Evolutionary conservation across 2,329 filamentous ascomycete genomes (phyloP), one percentile per base, ranked within the genome.

Genomic region (Magnaporthiopsis incrustans): DNA sequence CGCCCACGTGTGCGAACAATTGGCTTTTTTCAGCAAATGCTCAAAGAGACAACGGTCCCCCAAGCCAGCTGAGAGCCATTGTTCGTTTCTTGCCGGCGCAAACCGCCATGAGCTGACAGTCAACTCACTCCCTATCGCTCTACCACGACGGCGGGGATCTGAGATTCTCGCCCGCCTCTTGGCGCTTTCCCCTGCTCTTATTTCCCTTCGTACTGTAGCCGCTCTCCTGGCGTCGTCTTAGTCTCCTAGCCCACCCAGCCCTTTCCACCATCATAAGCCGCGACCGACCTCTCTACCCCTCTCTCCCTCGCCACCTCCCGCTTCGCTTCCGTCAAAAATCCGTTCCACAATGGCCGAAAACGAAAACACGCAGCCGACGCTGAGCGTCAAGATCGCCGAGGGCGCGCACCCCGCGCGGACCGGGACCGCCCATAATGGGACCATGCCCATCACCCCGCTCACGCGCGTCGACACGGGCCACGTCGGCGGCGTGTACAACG

Each of bases 401-500:
- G 35, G 30, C 8, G 38, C 30, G 33, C 60, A 61, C 60, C 60
- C 60, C n/a, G 60, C 14, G 26, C 60, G 50, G 18, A 8, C 35
- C 26, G 12, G 30, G 27, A 8, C 35, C 26, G 12, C 33, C 25
- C 38, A 44, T 14, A 44, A 44, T 44, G 38, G 38, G 38, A 44
- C 25, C 53, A 57, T 35, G 56, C 60, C 60, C 60, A 61, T 61
- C n/a, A 53, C 44, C 2, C 26, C 58, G 22, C 27, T 35, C 15
- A 35, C 53, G 18, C 32, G 56, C 18, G 53, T 63, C 56, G 61
- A 63, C 61, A 58, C 61, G 32, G 61, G 61, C 56, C 30, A 38
- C 32, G 66, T 65, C 3, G 67, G 67, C 27, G 67, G 68, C 11
- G 65, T 69, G 60, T 68, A 66, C 65, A 65, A 65, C 62, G 63